Percentiles rank a stretch among this genome's conserved stretches.
Conservation (phyloP, 2,329 filamentous ascomycete species). For the Lasiodiplodia hormozganensis region DNA sequence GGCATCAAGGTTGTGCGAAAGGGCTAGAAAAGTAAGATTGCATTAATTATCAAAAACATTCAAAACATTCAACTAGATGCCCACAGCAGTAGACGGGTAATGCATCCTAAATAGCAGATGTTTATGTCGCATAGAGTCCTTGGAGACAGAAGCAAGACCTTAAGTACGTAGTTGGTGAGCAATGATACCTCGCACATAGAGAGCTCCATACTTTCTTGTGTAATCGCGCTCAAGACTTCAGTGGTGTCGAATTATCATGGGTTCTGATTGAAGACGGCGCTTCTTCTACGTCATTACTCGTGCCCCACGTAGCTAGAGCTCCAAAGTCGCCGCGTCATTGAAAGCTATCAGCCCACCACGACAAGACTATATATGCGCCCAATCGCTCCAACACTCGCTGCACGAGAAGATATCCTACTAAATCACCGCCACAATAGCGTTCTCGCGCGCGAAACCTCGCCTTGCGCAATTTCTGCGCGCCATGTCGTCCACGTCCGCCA, state of each 20-base stretch:
- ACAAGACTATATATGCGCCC: not conserved
- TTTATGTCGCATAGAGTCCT: not conserved
- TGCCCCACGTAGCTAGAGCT: not conserved
- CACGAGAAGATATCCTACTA: not conserved
- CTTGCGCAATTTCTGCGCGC: slow-evolving; percentile 50
- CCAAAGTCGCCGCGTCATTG: slow-evolving; percentile 19
- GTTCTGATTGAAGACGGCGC: not conserved
- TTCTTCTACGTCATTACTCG: slow-evolving; percentile 9
- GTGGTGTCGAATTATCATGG: not conserved
- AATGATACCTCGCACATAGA: not conserved
- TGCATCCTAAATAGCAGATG: not conserved
- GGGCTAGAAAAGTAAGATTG: slow-evolving; percentile 29
- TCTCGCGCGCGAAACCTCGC: slow-evolving; percentile 42
- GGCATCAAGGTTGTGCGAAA: slow-evolving; percentile 77
- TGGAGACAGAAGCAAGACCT: not conserved
- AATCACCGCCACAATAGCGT: slow-evolving; percentile 48
- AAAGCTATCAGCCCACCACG: slow-evolving; percentile 20
- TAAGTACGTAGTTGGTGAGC: not conserved
- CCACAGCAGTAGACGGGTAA: not conserved
- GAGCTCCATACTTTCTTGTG: not conserved
- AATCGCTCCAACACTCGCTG: not conserved
- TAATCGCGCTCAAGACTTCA: not conserved
- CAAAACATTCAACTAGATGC: not conserved
- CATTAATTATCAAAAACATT: not conserved
- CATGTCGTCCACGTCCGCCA: slow-evolving; percentile 55